Base-by-base conservation (phyloP, 371 early-diverging fungal species). In the Rhizopus sp. region DNA sequence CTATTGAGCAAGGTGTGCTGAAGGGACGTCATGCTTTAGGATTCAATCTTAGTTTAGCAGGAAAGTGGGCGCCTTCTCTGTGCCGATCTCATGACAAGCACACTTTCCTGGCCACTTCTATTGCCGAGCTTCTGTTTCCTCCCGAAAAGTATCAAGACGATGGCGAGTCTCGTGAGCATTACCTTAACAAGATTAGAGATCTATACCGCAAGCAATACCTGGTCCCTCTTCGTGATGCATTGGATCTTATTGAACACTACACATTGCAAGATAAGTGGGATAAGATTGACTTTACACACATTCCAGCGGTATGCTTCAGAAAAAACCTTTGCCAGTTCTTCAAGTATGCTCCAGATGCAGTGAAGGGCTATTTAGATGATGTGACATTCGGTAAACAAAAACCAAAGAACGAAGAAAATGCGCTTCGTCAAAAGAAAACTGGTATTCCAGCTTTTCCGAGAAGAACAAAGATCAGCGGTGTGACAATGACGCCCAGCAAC, bases 41-140 rank as follows among this genome's bases (percentile, higher is more conserved):
- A 2, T 52, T 68, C 2, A 64, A 60, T 32, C 13, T 77, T 13
- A 77, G 77, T 50, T 53, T 87, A 40, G 83, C 80, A 4, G 83
- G 81, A 5, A 87, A 87, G 53, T 87, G 88, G 88, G 82, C 83
- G 16, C 88, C 88, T 5, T 73, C 83, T 12, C 63, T 83, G 33
- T 57, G 64, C 23, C 61, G 53, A 37, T 64, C 81, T 30, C 80
- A 78, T 48, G 87, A 87, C 68, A 85, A 77, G 44, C 61, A 71
- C 40, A 80, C 82, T 1, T 55, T 76, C 47, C 62, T 81, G 48
- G 77, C 81, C 10, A 80, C 77, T 5, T 74, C 82, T 3, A 80
- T 83, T 55, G 74, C 76, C 16, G 81, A 83, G 54, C 38, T 68
- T 8, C 47, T 83, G 40, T 83, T 61, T 46, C 79, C 80, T 3